A percentile compares a stretch with the other conserved stretches of the same genome.
These are phyloP conservation scores for Calonectria multiphialidica DNA, from an alignment of 2,329 filamentous ascomycete species.

Conservation along the genomic window DNA sequence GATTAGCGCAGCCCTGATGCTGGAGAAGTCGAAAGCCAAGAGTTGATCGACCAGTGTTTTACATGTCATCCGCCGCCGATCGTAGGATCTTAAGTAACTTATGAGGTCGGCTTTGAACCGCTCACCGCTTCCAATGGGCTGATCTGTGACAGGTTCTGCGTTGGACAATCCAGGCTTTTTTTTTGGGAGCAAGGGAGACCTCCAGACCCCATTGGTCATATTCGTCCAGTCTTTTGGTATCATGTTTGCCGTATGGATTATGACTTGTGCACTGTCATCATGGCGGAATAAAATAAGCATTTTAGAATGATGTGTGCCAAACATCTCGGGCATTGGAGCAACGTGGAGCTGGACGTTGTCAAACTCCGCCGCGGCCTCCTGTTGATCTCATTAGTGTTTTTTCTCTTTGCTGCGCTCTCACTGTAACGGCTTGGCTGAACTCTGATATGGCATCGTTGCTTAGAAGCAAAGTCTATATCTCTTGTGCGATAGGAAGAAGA, in stretches of 20 bases:
- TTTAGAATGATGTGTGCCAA: conserved; percentile 88
- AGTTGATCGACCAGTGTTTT: conserved; percentile 69
- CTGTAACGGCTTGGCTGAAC: too few species aligned
- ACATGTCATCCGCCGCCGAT: conserved; percentile 66
- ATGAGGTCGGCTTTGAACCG: conserved; percentile 84
- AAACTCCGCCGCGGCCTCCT: conserved; percentile 73
- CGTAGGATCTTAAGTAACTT: conserved; percentile 79
- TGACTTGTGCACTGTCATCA: conserved; percentile 80
- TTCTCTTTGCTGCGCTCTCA: too few species aligned
- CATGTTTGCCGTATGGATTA: conserved; percentile 94
- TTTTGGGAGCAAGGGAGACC: conserved; percentile 76
- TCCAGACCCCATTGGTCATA: conserved; percentile 88
- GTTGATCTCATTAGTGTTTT: neutral
- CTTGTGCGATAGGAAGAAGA: neutral
- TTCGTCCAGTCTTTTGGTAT: conserved; percentile 89
- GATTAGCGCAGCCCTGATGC: conserved; percentile 78
- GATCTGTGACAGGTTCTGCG: conserved; percentile 8
- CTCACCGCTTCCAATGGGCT: conserved; percentile 67
- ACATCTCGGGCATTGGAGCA: conserved; percentile 85
- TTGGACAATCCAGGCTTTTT: neutral
- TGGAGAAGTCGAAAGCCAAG: conserved; percentile 74
- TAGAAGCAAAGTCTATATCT: neutral
- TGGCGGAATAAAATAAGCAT: conserved; percentile 88
- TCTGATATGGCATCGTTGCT: neutral
- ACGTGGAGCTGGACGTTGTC: conserved; percentile 77